Percentiles rank a stretch among this genome's conserved stretches.
These are phyloP conservation scores for Bathelium albidoporum DNA, from an alignment of 495 filamentous ascomycete species.

Conservation along the genomic window DNA sequence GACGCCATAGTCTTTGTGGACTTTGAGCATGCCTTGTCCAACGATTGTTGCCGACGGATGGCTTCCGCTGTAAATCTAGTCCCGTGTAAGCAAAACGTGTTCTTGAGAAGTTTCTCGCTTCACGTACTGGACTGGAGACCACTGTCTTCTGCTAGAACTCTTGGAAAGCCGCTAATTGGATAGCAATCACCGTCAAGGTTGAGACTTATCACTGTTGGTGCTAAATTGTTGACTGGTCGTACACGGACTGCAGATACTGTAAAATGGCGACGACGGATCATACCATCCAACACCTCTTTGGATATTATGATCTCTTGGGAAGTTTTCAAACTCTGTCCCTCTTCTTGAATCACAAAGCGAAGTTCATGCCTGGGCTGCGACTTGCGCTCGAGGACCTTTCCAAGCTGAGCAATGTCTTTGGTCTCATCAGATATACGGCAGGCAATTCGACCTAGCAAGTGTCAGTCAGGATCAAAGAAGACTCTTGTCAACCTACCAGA, in stretches of 20 bases:
- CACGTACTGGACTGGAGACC: neutral
- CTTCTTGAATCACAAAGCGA: neutral
- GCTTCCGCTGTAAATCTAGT: neutral
- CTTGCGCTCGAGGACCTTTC: neutral
- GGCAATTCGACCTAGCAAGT: neutral
- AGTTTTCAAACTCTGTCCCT: neutral
- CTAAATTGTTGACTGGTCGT: neutral
- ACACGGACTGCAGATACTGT: neutral
- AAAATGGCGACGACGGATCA: neutral
- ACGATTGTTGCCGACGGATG: neutral
- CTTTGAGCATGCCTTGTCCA: neutral
- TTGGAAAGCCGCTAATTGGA: neutral
- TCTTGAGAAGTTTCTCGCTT: neutral
- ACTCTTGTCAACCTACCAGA: neutral
- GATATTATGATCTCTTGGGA: neutral
- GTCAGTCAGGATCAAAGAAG: neutral
- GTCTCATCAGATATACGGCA: neutral
- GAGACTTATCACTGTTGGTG: neutral
- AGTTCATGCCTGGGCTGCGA: neutral
- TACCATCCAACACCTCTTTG: neutral
- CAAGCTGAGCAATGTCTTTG: neutral
- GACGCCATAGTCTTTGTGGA: neutral
- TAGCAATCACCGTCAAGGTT: neutral
- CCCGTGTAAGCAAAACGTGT: neutral
- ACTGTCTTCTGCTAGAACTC: neutral